These are phyloP conservation scores for Mycena amicta DNA, from an alignment of 768 basidiomycete genomes.

Conservation along the genomic window DNA sequence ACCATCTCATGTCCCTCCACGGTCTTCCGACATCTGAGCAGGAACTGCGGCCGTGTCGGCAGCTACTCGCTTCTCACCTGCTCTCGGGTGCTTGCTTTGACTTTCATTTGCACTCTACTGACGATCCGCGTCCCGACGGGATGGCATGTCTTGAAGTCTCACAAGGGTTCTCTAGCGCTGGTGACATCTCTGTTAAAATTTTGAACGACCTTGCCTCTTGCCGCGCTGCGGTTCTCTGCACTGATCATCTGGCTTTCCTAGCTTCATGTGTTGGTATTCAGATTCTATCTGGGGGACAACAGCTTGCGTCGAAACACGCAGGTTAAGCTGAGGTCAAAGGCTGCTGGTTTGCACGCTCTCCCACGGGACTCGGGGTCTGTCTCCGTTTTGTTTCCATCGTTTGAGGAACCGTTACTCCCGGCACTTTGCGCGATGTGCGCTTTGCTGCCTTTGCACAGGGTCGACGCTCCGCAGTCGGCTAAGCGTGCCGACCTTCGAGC, in stretches of 20 bases:
- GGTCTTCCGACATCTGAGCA: background rate
- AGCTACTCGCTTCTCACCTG: background rate
- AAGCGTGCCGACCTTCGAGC: background rate
- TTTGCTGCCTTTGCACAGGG: background rate
- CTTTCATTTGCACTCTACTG: background rate
- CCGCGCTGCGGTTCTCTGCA: background rate
- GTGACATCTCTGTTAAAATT: background rate
- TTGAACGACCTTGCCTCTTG: background rate
- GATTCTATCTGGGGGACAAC: background rate
- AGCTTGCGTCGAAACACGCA: background rate
- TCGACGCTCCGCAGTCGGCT: background rate
- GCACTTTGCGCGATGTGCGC: background rate
- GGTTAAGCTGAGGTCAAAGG: background rate
- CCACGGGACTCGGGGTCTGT: background rate
- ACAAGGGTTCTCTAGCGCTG: too few relatives aligned
- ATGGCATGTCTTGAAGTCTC: background rate
- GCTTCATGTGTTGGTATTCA: background rate
- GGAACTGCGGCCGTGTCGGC: background rate
- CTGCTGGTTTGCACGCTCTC: background rate
- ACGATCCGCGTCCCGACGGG: background rate
- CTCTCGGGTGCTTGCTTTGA: background rate
- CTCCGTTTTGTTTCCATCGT: background rate
- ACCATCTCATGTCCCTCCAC: background rate
- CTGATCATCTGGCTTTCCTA: background rate
- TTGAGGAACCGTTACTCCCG: background rate